These are phyloP conservation scores for Eucalyptus globulus DNA, from an alignment of 345 rosid species.

Conservation along the genomic window DNA sequence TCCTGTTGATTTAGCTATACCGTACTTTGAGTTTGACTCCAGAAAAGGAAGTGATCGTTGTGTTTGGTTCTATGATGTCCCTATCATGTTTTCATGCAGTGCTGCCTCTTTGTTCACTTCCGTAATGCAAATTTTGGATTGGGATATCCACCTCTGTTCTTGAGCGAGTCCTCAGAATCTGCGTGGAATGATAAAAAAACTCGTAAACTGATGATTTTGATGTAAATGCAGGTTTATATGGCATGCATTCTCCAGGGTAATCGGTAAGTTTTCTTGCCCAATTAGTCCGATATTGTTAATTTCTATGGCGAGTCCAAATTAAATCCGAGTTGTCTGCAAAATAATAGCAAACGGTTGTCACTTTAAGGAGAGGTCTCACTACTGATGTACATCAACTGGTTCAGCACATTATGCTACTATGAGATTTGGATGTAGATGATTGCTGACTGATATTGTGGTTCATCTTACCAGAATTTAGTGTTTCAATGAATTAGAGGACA, in stretches of 20 bases:
- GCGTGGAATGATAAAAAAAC: neutral
- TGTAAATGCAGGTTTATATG: conserved; percentile 70
- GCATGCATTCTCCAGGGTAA: conserved; percentile 77
- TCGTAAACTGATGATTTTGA: neutral
- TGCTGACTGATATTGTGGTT: neutral
- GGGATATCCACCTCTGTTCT: neutral
- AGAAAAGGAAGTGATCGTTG: neutral
- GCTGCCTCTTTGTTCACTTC: neutral
- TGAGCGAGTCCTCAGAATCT: neutral
- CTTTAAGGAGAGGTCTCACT: neutral
- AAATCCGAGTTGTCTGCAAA: neutral
- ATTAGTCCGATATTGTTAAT: neutral
- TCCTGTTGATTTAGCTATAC: neutral
- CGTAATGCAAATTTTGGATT: neutral
- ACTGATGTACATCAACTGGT: neutral
- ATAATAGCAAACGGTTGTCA: neutral
- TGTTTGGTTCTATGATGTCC: neutral
- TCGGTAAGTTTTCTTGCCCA: conserved; percentile 33
- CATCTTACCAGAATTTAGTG: neutral
- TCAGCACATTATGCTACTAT: neutral
- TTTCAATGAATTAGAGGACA: neutral
- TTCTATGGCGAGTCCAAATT: neutral
- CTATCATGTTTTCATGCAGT: neutral
- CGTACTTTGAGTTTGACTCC: neutral
- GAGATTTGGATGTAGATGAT: neutral